phyloP scores from a whole-genome alignment of 129 eudicot genomes.

The Scalesia atractyloides region DNA sequence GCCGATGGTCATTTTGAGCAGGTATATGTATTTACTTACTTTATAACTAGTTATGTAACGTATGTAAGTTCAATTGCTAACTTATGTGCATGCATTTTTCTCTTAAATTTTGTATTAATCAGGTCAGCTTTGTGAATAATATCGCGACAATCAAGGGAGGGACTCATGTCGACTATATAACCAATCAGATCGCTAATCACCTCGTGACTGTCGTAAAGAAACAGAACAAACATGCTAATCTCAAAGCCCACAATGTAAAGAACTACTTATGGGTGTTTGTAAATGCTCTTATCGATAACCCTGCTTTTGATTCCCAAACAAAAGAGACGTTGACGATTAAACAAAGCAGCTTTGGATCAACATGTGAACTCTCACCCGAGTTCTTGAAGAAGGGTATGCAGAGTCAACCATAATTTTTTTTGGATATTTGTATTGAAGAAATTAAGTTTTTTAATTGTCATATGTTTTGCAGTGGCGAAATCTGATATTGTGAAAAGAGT shows the following conservation, averaged over 20 bases:
- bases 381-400: constrained; percentile 72
- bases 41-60: neutral
- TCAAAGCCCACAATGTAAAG: constrained; percentile 72
- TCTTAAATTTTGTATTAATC: constrained; percentile 25
- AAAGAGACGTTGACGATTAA: constrained; percentile 90
- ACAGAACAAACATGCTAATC: constrained; percentile 57
- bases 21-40: constrained; percentile 33
- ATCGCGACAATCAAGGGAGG: constrained; percentile 95
- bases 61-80: neutral
- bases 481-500: constrained; percentile 65
- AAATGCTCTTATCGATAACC: constrained; percentile 88
- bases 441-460: neutral
- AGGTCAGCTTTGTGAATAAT: constrained; percentile 93
- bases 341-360: constrained; percentile 70
- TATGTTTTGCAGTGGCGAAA: constrained; percentile 51
- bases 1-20: constrained; percentile 97
- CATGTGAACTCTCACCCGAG: constrained; percentile 19
- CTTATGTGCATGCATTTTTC: neutral
- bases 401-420: neutral
- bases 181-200: constrained; percentile 70
- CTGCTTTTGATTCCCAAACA: constrained; percentile 95
- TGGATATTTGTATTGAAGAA: neutral
- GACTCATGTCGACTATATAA: constrained; percentile 89
- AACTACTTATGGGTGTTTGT: constrained; percentile 92
- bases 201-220: constrained; percentile 53